Base-by-base conservation (phyloP, 2,329 filamentous ascomycete genomes). In the Neopestalotiopsis sp. region DNA sequence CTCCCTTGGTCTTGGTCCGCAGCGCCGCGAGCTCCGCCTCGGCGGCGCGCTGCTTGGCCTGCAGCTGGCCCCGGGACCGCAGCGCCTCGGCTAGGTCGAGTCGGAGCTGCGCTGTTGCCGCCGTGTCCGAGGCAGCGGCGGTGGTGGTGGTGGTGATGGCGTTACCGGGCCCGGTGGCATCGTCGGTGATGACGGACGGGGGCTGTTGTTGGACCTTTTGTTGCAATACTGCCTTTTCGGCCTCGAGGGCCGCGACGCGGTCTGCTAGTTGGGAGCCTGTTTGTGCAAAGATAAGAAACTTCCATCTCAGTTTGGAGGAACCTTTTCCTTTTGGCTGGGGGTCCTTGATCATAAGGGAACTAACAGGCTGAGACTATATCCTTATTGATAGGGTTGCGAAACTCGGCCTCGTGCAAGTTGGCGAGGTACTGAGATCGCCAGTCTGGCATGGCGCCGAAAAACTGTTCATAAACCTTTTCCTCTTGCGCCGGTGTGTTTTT, bases 341-440 rank as follows among this genome's bases (percentile, higher is more conserved):
- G 24, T 28, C 24, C 24, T 28, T 28, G 24, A 28, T 3, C 24
- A 28, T 28, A 28, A 28, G 24, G 24, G 32, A 56, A 79, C 89
- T 73, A 79, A 97, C 95, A 97, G 71, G 93, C 91, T 78, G 94
- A 87, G 75, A 97, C 92, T 70, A 97, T 87, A 66, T 90, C 87
- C 75, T 84, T 83, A 72, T 89, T 88, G 70, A 89, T 83, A 4
- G 86, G 84, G 72, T 83, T 86, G 69, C 94, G 92, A 71, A 89
- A 87, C 76, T 90, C 87, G 75, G 94, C 93, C 75, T 92, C 90
- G 74, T 90, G 87, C 72, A 98, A 85, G 72, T 92, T 91, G 71
- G 89, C 85, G 71, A 93, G 85, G 80, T 97, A 98, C 76, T 97
- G 92, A 73, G 93, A 90, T 76, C 91, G 88, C 93, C 95, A 97